Evolutionary conservation across 192 early-diverging fungal genomes (phyloP), one percentile per base, ranked within the genome.

Genomic region (Backusella circina): DNA sequence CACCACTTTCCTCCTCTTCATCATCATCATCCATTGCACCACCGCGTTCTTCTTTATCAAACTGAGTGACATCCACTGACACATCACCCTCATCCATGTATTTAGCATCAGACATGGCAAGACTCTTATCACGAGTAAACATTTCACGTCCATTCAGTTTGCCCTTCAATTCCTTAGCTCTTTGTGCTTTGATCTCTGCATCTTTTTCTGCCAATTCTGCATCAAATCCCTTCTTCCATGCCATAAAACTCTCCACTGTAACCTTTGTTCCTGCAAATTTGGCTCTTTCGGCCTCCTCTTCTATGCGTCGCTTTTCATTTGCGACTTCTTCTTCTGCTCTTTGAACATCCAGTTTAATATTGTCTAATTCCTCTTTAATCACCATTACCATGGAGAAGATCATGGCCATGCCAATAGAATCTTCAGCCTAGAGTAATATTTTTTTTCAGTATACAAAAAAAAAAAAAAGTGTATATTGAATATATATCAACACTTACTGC

Each of bases 401-500:
- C 93, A 96, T 96, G 44, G 90, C 95, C 93, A 97, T 96, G 26
- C 97, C 97, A 65, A 96, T 75, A 75, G 88, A 89, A 51, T 93
- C 90, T 65, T 93, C 90, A 15, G 75, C 88, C 88, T 89, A 73
- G 21, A 75, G 23, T 18, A 23, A 44, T 3, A 77, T 36, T n/a
- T 31, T 65, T 35, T 9, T 2, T 72, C 33, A 32, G 4, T 15
- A 67, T 28, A n/a, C n/a, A n/a, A n/a, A n/a, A 2, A 74, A 39
- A 74, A 35, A 76, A 57, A 37, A 57, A 23, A 10, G 32, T 35
- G 33, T 35, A 5, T 35, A 5, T 35, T 35, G 33, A n/a, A n/a
- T n/a, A n/a, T 35, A 5, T 35, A 2, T 35, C 33, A 5, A 35
- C 5, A 16, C 78, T 68, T 71, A 83, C 80, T 1, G 75, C 81